Evolutionary conservation across 2,329 filamentous ascomycete species (phyloP), one percentile per base, ranked within the genome.

Genomic region (Colletotrichum acutatum): DNA sequence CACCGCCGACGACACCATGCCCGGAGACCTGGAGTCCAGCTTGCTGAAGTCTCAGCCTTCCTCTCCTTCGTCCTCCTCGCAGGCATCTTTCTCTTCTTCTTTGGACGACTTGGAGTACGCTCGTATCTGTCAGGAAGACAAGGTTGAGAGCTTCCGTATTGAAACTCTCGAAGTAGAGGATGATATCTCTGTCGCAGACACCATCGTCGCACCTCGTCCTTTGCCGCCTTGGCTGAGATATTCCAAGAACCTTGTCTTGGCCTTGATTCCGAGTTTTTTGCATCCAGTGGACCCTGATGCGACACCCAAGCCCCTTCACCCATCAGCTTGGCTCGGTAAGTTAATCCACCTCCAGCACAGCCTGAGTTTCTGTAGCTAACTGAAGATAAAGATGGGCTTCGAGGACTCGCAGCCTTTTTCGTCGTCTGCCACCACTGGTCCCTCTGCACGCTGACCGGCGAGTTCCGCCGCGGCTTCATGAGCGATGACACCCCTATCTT

Each of bases 381-480:
- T 80, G 24, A 61, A 54, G 7, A 22, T 66, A 58, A 62, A 74
- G 14, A 74, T 71, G 59, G 63, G 37, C 12, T 73, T 70, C 22
- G 53, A 56, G 53, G 53, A 12, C 53, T 56, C 53, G 53, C 53
- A 26, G 53, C 53, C 1, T 56, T 56, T 24, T 56, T 56, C 53
- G 53, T 56, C 53, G 53, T 56, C 26, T 56, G 53, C 53, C 53
- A 56, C 22, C 53, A 56, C 53, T 56, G 53, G 53, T 26, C 22
- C 53, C 53, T 56, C n/a, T 12, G 11, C 22, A 14, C 53, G 53
- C 11, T 56, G 22, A 12, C 53, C 22, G 11, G 11, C 53, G 22
- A 24, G 53, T 14, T 56, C 22, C 53, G 53, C n/a, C 53, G 53
- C 16, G 53, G 53, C n/a, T 56, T 56, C 22, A 56, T 56, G 53